A percentile compares a stretch with the other conserved stretches of the same genome.
These are phyloP conservation scores for Lactarius deliciosus DNA, from an alignment of 768 basidiomycete genomes.

Conservation along the genomic window DNA sequence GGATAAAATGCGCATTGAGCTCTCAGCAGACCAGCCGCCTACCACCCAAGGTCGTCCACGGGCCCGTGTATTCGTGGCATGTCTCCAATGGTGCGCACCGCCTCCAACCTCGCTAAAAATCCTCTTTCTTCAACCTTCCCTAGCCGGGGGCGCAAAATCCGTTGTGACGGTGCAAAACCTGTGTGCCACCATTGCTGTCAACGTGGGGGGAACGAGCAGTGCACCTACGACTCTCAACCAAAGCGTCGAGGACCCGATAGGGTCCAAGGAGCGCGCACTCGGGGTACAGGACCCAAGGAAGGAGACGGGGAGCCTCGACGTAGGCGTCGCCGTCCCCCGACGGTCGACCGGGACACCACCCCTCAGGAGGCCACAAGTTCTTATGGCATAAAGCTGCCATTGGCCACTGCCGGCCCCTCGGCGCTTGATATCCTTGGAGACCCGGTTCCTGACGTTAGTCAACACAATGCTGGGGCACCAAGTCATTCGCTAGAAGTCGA, in stretches of 20 bases:
- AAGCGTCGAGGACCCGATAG: conserved; percentile 82
- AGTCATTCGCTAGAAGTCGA: background rate
- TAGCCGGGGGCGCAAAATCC: conserved; percentile 76
- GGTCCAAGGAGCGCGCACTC: conserved; percentile 74
- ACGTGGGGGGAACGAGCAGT: conserved; percentile 45
- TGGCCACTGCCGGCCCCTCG: background rate
- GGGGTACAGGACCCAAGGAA: conserved; percentile 45
- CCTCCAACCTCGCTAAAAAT: conserved; percentile 15
- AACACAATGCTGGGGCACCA: background rate
- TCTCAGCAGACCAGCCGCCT: conserved; percentile 74
- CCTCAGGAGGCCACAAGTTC: conserved; percentile 12
- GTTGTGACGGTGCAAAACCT: conserved; percentile 81
- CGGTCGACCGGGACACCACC: conserved; percentile 8
- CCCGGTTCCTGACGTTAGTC: background rate
- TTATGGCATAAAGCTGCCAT: background rate
- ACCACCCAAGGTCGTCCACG: conserved; percentile 80
- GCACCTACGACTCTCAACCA: conserved; percentile 67
- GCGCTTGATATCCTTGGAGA: conserved; percentile 2
- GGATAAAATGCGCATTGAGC: conserved; percentile 54
- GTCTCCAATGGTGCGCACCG: conserved; percentile 64
- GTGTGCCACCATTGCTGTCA: conserved; percentile 70
- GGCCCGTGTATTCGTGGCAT: conserved; percentile 75
- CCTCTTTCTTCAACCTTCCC: conserved; percentile 9
- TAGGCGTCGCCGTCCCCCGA: conserved; percentile 26
- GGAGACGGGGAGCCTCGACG: conserved; percentile 36